Conservation (phyloP, 2,329 filamentous ascomycete species). For the Ramularia collo-cygni region DNA sequence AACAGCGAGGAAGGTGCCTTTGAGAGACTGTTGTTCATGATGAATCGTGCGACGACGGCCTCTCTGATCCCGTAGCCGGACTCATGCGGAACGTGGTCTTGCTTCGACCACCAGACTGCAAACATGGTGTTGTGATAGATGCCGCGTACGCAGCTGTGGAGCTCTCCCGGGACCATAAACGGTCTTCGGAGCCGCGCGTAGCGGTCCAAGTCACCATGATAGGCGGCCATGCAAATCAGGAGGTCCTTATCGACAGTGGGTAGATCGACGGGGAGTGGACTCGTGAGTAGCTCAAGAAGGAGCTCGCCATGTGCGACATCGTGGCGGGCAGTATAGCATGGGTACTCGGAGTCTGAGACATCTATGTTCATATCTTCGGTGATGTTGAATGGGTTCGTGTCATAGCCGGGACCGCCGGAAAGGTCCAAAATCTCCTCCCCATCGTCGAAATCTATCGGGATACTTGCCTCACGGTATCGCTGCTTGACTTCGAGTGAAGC, state of each 20-base stretch:
- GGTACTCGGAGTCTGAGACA: slow-evolving; percentile 5
- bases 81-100: background rate
- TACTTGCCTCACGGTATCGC: background rate
- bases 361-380: slow-evolving; percentile 27
- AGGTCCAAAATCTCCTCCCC: background rate
- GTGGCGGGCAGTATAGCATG: background rate
- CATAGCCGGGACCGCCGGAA: slow-evolving; percentile 1
- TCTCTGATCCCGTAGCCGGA: slow-evolving; percentile 1
- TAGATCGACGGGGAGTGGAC: slow-evolving; percentile 32
- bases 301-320: slow-evolving; percentile 7
- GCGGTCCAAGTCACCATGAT: slow-evolving; percentile 35
- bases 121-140: slow-evolving; percentile 36
- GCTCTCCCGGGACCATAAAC: slow-evolving; percentile 21
- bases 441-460: background rate
- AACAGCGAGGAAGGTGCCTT: background rate
- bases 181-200: slow-evolving; percentile 33
- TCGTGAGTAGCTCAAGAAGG: slow-evolving; percentile 18
- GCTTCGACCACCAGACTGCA: slow-evolving; percentile 29
- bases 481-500: slow-evolving; percentile 20
- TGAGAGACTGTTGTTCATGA: slow-evolving; percentile 30
- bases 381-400: slow-evolving; percentile 24
- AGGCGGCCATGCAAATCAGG: slow-evolving; percentile 35
- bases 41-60: slow-evolving; percentile 25
- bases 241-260: slow-evolving; percentile 34
- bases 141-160: slow-evolving; percentile 27